Evolutionary conservation across 2,329 filamentous ascomycete species (phyloP), one percentile per base, ranked within the genome.

Genomic region (Zopfia rhizophila): DNA sequence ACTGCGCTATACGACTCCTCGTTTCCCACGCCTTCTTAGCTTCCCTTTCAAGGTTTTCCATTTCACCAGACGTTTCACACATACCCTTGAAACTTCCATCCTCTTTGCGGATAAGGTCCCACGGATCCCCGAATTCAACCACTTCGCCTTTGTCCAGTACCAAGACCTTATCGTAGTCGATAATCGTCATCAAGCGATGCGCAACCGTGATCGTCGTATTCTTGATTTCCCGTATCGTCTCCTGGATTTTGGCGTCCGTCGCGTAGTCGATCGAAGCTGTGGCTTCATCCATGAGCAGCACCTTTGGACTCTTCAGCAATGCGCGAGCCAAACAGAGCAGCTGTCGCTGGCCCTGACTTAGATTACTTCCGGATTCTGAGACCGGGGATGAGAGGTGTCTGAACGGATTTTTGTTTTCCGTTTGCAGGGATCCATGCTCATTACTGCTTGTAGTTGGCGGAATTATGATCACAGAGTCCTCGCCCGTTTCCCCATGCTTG

Each of bases 261-360:
- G 87, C 88, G 73, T 97, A 97, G 75, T 99, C 94, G 65, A 99
- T 97, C 0, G 90, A 96, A 0, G 94, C 94, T 0, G 94, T 99
- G 1, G 94, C 94, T 77, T 99, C 94, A 72, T 99, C 94, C 94
- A 99, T 97, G 66, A 99, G 88, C n/a, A 99, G 79, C 2, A 99
- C 91, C 55, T 89, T 92, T 0, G 94, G 92, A 23, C 85, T 84
- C 74, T 96, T 97, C 53, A 99, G 87, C 58, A 99, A 84, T 0
- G 94, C 94, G 43, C 94, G 87, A 0, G 93, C 94, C 7, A 99
- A 84, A 68, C 94, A 99, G 44, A 99, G 79, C 7, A 99, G 86
- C 72, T 99, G 94, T 6, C 94, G 86, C 70, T 99, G 94, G 33
- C 94, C 94, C 72, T 99, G 94, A 0, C 93, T 97, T 8, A 99